Base-by-base conservation (phyloP, 1,284 basidiomycete genomes). In the Uromyces viciae-fabae region DNA sequence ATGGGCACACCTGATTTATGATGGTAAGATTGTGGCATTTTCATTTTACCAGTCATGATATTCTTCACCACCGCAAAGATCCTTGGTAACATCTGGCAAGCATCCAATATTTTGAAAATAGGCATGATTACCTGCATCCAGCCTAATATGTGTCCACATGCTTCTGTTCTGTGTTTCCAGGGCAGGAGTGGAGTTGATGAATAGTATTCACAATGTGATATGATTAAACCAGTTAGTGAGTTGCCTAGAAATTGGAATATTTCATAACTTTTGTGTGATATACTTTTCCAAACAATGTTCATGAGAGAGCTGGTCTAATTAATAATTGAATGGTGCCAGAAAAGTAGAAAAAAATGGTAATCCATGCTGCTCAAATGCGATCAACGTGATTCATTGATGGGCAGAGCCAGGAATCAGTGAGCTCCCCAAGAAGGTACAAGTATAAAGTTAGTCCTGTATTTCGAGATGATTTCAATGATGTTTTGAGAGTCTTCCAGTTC, bases 151-250 rank as follows among this genome's bases (percentile, higher is more conserved):
- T 71, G 68, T 42, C 49, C 73, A 38, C 73, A 75, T 43, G 73
- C 73, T 75, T 75, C 38, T 17, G 56, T 75, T 17, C 73, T 56
- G 56, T 75, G 73, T 38, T 75, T 75, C 73, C 73, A 75, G 25
- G 56, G 56, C 58, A 58, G 60, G 19, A 75, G 60, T 31, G 73
- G 73, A 11, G 60, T 42, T 22, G 33, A 28, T 0, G 56, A 42
- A 40, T 62, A 62, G 46, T 15, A 75, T 43, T 75, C 38, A 15
- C 73, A n/a, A 62, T 75, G 54, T 43, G 54, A 60, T 5, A 75
- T 60, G 33, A 75, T 75, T 56, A 75, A 33, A 7, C 56, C 73
- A 42, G 60, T 43, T 4, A 75, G 60, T 28, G 56, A 60, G 25
- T 62, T 62, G 19, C 56, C 38, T 17, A 75, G 25, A 38, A 58